A percentile compares a stretch with the other conserved stretches of the same genome.
These are phyloP conservation scores for Hypholoma fasciculare DNA, from an alignment of 768 basidiomycete species.

Conservation along the genomic window DNA sequence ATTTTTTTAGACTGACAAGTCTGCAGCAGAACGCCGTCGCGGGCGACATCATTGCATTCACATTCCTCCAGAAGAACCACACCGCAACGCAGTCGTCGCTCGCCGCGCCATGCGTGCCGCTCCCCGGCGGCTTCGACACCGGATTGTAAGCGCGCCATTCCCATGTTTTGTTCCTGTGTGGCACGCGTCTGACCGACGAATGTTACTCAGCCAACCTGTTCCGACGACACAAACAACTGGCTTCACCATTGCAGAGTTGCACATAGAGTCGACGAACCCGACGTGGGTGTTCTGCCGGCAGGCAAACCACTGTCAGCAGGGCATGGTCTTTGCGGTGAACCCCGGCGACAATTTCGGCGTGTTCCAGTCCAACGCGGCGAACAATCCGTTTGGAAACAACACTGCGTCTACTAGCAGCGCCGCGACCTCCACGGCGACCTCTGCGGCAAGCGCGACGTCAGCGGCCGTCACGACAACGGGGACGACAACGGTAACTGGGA, in stretches of 20 bases:
- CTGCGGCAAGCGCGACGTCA: constrained; percentile 28
- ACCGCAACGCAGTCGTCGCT: constrained; percentile 60
- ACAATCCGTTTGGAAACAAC: constrained; percentile 16
- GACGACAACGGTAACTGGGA: too few species aligned
- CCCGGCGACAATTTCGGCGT: constrained; percentile 52
- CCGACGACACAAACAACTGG: constrained; percentile 35
- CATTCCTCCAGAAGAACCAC: constrained; percentile 58
- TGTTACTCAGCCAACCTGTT: constrained; percentile 43
- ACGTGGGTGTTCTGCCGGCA: constrained; percentile 65
- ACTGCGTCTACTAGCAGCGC: constrained; percentile 25
- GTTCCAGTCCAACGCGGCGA: constrained; percentile 54
- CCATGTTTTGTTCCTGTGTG: too few species aligned
- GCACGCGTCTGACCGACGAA: not conserved
- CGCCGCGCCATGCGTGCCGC: constrained; percentile 42
- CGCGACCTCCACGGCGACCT: constrained; percentile 22
- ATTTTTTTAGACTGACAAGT: not conserved
- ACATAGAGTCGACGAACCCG: constrained; percentile 37
- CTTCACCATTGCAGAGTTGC: constrained; percentile 47
- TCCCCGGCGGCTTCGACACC: constrained; percentile 52
- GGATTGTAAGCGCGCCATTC: constrained; percentile 43
- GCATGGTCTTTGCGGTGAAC: constrained; percentile 72
- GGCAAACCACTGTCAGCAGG: constrained; percentile 49
- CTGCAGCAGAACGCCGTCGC: constrained; percentile 37
- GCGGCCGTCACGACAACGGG: constrained; percentile 23
- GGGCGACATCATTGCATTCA: constrained; percentile 51